Conservation (phyloP, 106 monocot species). For the Allium sativum region DNA sequence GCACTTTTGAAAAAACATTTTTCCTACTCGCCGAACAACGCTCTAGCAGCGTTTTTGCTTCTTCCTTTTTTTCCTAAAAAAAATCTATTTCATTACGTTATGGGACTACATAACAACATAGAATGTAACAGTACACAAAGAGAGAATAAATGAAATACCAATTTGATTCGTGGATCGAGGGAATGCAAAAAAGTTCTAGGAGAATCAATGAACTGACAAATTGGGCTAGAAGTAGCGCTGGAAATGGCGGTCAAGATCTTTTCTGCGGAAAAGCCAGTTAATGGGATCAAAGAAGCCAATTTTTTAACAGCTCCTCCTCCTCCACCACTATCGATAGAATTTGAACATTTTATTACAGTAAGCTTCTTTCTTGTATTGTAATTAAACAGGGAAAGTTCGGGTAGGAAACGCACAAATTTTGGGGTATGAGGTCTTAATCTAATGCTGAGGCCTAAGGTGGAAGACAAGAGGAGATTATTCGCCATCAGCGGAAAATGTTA, state of each 20-base stretch:
- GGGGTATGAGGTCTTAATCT: too few relatives aligned
- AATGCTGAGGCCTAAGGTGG: too few relatives aligned
- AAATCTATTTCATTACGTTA: too few relatives aligned
- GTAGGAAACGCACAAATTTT: too few relatives aligned
- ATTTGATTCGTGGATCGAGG: slow-evolving; percentile 74
- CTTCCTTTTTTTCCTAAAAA: not conserved
- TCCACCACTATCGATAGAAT: not conserved
- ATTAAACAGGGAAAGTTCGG: not conserved
- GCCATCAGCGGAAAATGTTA: too few relatives aligned
- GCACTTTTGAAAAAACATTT: too few relatives aligned
- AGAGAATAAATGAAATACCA: slow-evolving; percentile 36
- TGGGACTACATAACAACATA: too few relatives aligned
- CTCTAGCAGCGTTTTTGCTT: not conserved
- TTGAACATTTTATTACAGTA: too few relatives aligned
- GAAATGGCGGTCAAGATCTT: slow-evolving; percentile 42
- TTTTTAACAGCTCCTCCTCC: not conserved
- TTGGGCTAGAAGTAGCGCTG: slow-evolving; percentile 58
- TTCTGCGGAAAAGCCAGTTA: slow-evolving; percentile 24
- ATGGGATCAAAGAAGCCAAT: slow-evolving; percentile 27
- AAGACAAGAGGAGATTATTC: too few relatives aligned
- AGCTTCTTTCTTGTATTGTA: not conserved
- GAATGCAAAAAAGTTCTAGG: slow-evolving; percentile 60
- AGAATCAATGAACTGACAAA: slow-evolving; percentile 61
- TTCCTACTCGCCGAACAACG: too few relatives aligned
- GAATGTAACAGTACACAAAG: not conserved